Percentiles rank a stretch among this genome's conserved stretches.
Conservation (phyloP, 192 early-diverging fungal genomes). For the Physocladia obscura region DNA sequence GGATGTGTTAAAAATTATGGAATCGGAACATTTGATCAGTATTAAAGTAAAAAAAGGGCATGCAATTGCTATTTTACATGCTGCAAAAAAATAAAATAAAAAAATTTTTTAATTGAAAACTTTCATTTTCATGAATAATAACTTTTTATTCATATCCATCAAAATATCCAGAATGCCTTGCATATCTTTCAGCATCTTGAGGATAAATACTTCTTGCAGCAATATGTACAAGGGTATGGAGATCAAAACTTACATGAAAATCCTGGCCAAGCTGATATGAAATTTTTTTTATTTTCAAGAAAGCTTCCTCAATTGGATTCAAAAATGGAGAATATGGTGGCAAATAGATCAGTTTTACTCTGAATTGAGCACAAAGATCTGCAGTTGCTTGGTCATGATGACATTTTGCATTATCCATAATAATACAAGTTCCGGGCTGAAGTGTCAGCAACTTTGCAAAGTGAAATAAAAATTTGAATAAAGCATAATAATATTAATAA, state of each 20-base stretch:
- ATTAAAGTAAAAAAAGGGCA: too few relatives aligned
- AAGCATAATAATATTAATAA: too few relatives aligned
- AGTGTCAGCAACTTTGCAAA: neutral
- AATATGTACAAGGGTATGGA: neutral
- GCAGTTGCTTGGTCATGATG: slow-evolving; percentile 1
- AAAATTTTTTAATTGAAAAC: too few relatives aligned
- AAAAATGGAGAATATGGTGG: neutral
- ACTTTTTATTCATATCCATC: neutral
- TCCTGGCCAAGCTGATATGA: neutral
- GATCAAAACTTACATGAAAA: neutral
- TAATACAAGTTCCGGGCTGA: neutral
- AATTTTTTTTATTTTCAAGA: neutral
- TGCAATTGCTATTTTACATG: neutral
- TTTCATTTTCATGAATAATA: neutral
- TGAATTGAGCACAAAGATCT: neutral
- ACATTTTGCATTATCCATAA: slow-evolving; percentile 1
- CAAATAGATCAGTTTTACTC: neutral
- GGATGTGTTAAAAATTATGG: too few relatives aligned
- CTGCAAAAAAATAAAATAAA: neutral
- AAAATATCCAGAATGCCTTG: slow-evolving; percentile 1
- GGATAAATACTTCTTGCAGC: neutral
- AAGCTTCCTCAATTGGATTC: slow-evolving; percentile 9
- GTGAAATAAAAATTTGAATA: too few relatives aligned
- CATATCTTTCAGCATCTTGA: neutral
- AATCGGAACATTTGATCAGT: too few relatives aligned